Percentiles rank a stretch among this genome's conserved stretches.
phyloP scores from a whole-genome alignment of 2,329 filamentous ascomycete species.

The Trichoderma endophyticum region DNA sequence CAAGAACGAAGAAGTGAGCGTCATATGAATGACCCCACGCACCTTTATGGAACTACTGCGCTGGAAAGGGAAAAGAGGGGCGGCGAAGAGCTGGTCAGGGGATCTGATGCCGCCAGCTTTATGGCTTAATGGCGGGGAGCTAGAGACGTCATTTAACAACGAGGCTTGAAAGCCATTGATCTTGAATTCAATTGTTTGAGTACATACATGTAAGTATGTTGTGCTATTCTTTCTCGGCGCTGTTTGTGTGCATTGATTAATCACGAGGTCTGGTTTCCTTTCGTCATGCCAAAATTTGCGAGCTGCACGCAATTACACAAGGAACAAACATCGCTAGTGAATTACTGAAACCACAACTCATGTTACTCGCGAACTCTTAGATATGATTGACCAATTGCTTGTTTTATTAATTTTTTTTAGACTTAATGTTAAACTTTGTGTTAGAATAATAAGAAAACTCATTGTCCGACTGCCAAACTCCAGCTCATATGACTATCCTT shows the following conservation, averaged over 20 bases:
- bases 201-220: background rate
- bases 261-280: background rate
- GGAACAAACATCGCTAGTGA: background rate
- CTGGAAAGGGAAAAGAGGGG: slow-evolving; percentile 7
- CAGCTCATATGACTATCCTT: background rate
- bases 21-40: background rate
- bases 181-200: background rate
- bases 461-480: background rate
- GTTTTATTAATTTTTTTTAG: background rate
- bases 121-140: background rate
- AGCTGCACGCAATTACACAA: background rate
- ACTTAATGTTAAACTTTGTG: background rate
- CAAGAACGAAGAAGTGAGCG: background rate
- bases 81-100: background rate
- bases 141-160: background rate
- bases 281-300: background rate
- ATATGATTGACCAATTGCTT: background rate
- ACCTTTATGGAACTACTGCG: background rate
- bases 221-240: background rate
- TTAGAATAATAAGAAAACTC: background rate
- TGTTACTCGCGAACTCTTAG: background rate
- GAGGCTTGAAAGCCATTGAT: background rate
- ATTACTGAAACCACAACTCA: background rate
- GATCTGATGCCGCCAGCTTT: background rate
- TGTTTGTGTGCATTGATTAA: background rate